Evolutionary conservation across 345 rosid species (phyloP), one percentile per base, ranked within the genome.

Genomic region (Hypericum androsaemum): DNA sequence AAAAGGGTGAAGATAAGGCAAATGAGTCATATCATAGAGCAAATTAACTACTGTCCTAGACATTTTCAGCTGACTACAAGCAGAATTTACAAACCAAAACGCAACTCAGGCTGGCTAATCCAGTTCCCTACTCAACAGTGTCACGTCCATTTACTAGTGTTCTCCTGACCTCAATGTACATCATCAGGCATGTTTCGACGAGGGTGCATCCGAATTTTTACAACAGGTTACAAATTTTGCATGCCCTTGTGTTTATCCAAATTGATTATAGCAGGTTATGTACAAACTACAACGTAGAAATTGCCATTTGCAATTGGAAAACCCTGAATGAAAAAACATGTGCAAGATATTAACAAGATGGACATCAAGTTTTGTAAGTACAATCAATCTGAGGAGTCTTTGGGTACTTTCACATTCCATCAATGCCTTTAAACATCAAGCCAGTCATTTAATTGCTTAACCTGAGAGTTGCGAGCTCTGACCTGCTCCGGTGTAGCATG

Each of bases 401-500:
- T 37, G 7, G 35, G 12, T 7, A 57, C 45, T 57, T 42, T 71
- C 70, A 65, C 56, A 64, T 73, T 65, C 69, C 81, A 40, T 71
- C 80, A 52, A 87, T 79, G 47, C 76, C 95, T n/a, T 66, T 76
- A 80, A 50, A 84, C 62, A 68, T 81, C 72, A 62, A 73, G 79
- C 95, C 89, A 82, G 58, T 80, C 83, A 57, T 72, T 75, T 50
- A 84, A 73, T 74, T 82, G 79, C 74, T 71, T 80, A 55, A 57
- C 52, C 57, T 68, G 74, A 42, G 77, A 62, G 51, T 71, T 73
- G 32, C 38, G 66, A 50, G 71, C 52, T 63, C 78, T 77, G 59
- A 54, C 76, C 74, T 75, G 63, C 60, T 62, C 71, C 17, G 75
- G 42, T 14, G 56, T 60, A 42, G 52, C 53, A 63, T 53, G 63